phyloP scores from a whole-genome alignment of 2,329 filamentous ascomycete species.

The Stagonosporopsis vannaccii region DNA sequence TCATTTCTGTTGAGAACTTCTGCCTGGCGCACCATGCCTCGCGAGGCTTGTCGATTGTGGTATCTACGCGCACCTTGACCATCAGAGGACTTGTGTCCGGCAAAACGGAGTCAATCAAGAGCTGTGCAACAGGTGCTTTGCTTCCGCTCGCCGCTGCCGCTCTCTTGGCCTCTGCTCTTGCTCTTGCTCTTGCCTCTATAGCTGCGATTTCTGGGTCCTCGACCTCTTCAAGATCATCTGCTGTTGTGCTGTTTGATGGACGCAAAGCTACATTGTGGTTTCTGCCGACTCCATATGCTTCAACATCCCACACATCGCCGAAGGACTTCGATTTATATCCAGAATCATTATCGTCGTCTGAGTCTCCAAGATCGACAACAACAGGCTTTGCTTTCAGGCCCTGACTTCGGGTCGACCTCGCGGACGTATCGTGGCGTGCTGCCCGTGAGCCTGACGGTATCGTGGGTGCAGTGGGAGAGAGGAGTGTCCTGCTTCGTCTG shows the following conservation, averaged over 20 bases:
- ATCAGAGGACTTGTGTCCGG: constrained; percentile 66
- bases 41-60: constrained; percentile 71
- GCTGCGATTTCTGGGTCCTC: constrained; percentile 40
- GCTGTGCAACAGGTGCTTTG: constrained; percentile 57
- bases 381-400: constrained; percentile 17
- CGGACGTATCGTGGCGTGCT: constrained; percentile 40
- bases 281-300: not conserved
- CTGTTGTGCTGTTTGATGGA: constrained; percentile 13
- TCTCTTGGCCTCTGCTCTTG: constrained; percentile 30
- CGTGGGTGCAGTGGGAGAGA: constrained; percentile 28
- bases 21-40: constrained; percentile 74
- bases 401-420: constrained; percentile 22
- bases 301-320: not conserved
- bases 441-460: constrained; percentile 33
- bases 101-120: constrained; percentile 74
- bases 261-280: constrained; percentile 16
- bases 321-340: constrained; percentile 19
- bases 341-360: constrained; percentile 30
- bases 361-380: constrained; percentile 38
- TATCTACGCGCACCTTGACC: constrained; percentile 71
- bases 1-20: constrained; percentile 57
- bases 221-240: constrained; percentile 34
- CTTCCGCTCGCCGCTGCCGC: constrained; percentile 15
- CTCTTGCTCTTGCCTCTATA: constrained; percentile 36
- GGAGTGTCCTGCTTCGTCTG: constrained; percentile 36